Evolutionary conservation across 2,329 filamentous ascomycete genomes (phyloP).

Genomic region (Hypomyces perniciosus): DNA sequence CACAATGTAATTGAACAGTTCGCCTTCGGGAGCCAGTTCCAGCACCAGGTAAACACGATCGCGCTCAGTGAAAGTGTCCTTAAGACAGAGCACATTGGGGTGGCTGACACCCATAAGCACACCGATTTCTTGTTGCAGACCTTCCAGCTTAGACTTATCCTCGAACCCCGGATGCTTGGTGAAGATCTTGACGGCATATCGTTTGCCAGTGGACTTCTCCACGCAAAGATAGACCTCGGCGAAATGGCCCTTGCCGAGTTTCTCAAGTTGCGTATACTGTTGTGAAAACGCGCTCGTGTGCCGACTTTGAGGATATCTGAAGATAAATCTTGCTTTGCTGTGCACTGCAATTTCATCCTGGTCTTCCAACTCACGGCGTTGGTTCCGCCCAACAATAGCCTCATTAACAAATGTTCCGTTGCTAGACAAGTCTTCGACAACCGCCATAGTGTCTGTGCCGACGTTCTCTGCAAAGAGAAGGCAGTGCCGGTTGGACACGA

Average conservation of each 20-base stretch:
- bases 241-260: slow-evolving; percentile 91
- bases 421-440: slow-evolving; percentile 88
- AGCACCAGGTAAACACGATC: slow-evolving; percentile 88
- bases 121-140: slow-evolving; percentile 90
- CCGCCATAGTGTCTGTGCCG: slow-evolving; percentile 55
- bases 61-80: slow-evolving; percentile 88
- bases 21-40: slow-evolving; percentile 85
- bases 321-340: slow-evolving; percentile 80
- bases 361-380: slow-evolving; percentile 80
- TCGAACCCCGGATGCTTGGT: slow-evolving; percentile 77
- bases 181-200: slow-evolving; percentile 92
- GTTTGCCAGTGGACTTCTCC: slow-evolving; percentile 74
- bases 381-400: slow-evolving; percentile 82
- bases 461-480: slow-evolving; percentile 59
- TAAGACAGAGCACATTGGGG: slow-evolving; percentile 84
- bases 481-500: slow-evolving; percentile 83
- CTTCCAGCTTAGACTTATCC: slow-evolving; percentile 76
- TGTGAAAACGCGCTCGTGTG: slow-evolving; percentile 74
- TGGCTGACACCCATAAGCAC: slow-evolving; percentile 97
- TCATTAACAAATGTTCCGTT: slow-evolving; percentile 98
- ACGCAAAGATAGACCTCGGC: slow-evolving; percentile 88
- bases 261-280: slow-evolving; percentile 77
- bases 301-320: slow-evolving; percentile 75
- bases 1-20: slow-evolving; percentile 93
- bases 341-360: slow-evolving; percentile 87